phyloP scores from a whole-genome alignment of 2,329 filamentous ascomycete species.

The Alternaria conjuncta region DNA sequence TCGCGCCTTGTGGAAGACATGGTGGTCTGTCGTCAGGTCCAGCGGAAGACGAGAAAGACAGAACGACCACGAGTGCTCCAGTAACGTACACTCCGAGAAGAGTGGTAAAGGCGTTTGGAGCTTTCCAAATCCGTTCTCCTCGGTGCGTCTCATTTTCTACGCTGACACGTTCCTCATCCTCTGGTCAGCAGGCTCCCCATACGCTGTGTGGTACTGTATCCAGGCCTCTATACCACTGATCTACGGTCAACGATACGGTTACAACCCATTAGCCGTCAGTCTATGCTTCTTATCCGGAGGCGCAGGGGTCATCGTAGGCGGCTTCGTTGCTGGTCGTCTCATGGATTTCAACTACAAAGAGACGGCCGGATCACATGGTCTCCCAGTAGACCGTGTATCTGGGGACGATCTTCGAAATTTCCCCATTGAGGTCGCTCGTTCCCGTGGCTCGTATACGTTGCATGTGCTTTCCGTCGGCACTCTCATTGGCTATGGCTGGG shows the following conservation, averaged over 20 bases:
- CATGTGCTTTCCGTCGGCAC: not conserved
- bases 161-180: not conserved
- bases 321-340: not conserved
- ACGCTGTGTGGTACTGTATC: not conserved
- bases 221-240: not conserved
- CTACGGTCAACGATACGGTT: not conserved
- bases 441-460: not conserved
- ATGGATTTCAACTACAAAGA: not conserved
- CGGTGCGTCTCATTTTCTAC: not conserved
- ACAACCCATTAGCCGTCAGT: not conserved
- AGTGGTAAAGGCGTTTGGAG: not conserved
- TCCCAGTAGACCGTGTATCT: not conserved
- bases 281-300: not conserved
- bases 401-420: not conserved
- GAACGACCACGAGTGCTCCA: accelerated
- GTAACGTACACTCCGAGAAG: not conserved
- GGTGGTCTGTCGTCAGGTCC: not conserved
- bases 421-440: not conserved
- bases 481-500: not conserved
- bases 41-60: not conserved
- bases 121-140: not conserved
- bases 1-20: not conserved
- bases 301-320: not conserved
- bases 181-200: not conserved
- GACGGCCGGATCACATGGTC: not conserved